A percentile compares a stretch with the other conserved stretches of the same genome.
phyloP scores from a whole-genome alignment of 306 rosid genomes.

The Sophora flavescens region DNA sequence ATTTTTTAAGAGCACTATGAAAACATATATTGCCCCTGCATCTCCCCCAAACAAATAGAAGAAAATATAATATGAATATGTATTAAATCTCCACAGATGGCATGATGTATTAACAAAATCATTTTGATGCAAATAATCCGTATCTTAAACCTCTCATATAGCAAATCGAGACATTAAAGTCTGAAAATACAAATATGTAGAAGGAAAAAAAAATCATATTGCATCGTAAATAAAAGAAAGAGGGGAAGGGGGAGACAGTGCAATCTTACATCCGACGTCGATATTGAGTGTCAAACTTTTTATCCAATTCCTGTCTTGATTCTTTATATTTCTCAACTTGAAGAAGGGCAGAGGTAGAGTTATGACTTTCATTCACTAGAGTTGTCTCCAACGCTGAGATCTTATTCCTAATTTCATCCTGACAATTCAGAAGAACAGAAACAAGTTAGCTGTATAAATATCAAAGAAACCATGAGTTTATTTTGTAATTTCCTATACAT shows the following conservation, averaged over 20 bases:
- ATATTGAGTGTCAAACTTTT: constrained; percentile 80
- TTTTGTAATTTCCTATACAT: constrained; percentile 15
- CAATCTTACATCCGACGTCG: constrained; percentile 81
- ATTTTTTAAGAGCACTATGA: background rate
- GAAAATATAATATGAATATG: background rate
- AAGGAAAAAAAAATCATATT: constrained; percentile 25
- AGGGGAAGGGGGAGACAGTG: constrained; percentile 8
- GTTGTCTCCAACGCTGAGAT: constrained; percentile 70
- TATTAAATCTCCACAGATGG: background rate
- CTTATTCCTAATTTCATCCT: constrained; percentile 84
- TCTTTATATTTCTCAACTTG: constrained; percentile 76
- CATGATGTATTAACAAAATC: constrained; percentile 33
- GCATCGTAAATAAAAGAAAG: constrained; percentile 20
- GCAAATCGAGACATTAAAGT: constrained; percentile 36
- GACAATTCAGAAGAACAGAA: constrained; percentile 45
- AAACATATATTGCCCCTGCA: constrained; percentile 22
- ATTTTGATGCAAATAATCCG: background rate
- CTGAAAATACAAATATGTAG: background rate
- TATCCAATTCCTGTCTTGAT: constrained; percentile 79
- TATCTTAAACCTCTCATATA: constrained; percentile 24
- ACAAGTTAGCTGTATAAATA: constrained; percentile 23
- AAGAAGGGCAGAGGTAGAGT: constrained; percentile 62
- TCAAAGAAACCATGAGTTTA: constrained; percentile 32
- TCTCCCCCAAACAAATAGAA: constrained; percentile 9
- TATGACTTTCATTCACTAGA: constrained; percentile 61